Evolutionary conservation across 2,329 filamentous ascomycete species (phyloP).

Genomic region (Fusarium anthophilum): DNA sequence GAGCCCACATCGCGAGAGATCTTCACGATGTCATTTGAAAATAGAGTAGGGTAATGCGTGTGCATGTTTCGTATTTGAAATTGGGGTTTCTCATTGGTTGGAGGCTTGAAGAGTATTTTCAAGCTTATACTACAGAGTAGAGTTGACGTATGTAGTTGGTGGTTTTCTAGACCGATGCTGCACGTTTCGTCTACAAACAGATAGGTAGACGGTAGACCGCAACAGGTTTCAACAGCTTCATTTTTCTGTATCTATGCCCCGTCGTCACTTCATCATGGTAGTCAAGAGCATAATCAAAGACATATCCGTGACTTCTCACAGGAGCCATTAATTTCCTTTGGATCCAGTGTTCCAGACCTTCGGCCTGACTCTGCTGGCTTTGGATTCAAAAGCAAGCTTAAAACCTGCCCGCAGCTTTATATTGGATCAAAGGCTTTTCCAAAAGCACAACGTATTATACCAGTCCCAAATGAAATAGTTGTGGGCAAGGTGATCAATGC

Average conservation of each 20-base stretch:
- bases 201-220: too few relatives aligned
- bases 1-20: conserved; percentile 21
- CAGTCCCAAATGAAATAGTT: too few relatives aligned
- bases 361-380: background rate
- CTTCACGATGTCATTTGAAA: background rate
- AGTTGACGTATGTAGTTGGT: background rate
- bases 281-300: too few relatives aligned
- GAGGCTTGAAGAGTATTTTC: background rate
- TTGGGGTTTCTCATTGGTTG: background rate
- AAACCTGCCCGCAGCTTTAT: background rate
- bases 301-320: background rate
- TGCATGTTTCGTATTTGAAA: background rate
- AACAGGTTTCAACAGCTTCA: background rate
- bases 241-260: too few relatives aligned
- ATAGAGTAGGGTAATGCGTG: background rate
- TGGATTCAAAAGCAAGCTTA: background rate
- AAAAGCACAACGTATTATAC: too few relatives aligned
- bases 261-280: background rate
- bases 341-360: too few relatives aligned
- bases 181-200: background rate
- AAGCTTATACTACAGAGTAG: background rate
- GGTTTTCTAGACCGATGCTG: background rate
- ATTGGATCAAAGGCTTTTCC: background rate
- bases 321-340: background rate
- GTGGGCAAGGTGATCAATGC: background rate